Evolutionary conservation across 148 eudicot genomes (phyloP).

Genomic region (Vaccinium vitisidaea): DNA sequence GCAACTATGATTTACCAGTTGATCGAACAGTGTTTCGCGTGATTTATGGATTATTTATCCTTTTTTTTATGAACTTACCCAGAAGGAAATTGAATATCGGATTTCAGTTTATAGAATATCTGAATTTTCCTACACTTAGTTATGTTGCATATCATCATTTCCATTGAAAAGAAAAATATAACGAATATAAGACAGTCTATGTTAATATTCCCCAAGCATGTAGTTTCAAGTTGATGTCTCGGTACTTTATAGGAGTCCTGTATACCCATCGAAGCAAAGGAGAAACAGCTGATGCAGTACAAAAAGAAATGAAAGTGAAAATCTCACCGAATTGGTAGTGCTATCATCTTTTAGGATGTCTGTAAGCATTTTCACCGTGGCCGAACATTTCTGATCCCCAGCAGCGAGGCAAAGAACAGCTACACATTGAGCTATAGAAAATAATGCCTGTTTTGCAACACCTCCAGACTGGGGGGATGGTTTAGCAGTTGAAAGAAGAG

Average conservation of each 20-base stretch:
- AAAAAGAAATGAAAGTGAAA: neutral
- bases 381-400: slow-evolving; percentile 73
- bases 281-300: slow-evolving; percentile 5
- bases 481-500: slow-evolving; percentile 88
- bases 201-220: neutral
- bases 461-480: slow-evolving; percentile 84
- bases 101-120: neutral
- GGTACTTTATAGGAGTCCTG: neutral
- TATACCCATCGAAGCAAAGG: neutral
- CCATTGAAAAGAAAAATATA: neutral
- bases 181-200: neutral
- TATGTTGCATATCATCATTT: neutral
- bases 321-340: slow-evolving; percentile 65
- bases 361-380: slow-evolving; percentile 85
- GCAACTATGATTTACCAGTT: neutral
- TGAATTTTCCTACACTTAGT: neutral
- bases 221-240: neutral
- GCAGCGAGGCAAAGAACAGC: slow-evolving; percentile 99
- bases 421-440: slow-evolving; percentile 95
- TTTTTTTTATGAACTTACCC: neutral
- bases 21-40: neutral
- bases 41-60: neutral
- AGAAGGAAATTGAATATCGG: neutral
- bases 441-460: slow-evolving; percentile 92
- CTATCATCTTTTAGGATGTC: slow-evolving; percentile 73